Conservation (phyloP, 2,329 filamentous ascomycete species). For the Botryotinia globosa region DNA sequence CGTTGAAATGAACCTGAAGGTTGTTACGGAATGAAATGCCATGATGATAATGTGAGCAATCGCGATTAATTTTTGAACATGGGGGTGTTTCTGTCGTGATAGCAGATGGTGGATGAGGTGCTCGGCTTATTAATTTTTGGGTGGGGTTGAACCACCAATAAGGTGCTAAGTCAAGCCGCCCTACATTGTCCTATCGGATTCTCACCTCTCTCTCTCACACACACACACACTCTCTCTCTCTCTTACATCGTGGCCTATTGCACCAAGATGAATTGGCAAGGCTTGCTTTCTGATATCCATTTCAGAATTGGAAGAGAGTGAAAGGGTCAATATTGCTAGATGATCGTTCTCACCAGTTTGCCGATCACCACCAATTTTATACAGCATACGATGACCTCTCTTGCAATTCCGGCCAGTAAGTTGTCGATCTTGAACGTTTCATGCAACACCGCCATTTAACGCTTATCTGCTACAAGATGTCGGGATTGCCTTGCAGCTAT, state of each 20-base stretch:
- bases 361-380: not conserved
- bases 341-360: not conserved
- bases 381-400: not conserved
- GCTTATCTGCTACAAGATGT: not conserved
- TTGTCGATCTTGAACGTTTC: not conserved
- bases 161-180: not conserved
- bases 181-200: not conserved
- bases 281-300: not conserved
- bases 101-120: constrained; percentile 11
- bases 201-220: not conserved
- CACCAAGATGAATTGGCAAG: not conserved
- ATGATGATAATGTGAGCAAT: constrained; percentile 3
- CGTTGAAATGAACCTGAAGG: not conserved
- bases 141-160: not conserved
- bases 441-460: not conserved
- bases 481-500: not conserved
- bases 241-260: not conserved
- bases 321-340: not conserved
- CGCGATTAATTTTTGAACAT: not conserved
- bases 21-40: constrained; percentile 1
- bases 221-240: too few species aligned
- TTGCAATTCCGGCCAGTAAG: not conserved
- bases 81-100: constrained; percentile 3
- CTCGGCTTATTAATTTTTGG: constrained; percentile 3
- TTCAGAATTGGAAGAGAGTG: not conserved